These are phyloP conservation scores for Yamadazyma pseudoaaseri DNA, from an alignment of 1,139 yeast genomes.

Conservation along the genomic window DNA sequence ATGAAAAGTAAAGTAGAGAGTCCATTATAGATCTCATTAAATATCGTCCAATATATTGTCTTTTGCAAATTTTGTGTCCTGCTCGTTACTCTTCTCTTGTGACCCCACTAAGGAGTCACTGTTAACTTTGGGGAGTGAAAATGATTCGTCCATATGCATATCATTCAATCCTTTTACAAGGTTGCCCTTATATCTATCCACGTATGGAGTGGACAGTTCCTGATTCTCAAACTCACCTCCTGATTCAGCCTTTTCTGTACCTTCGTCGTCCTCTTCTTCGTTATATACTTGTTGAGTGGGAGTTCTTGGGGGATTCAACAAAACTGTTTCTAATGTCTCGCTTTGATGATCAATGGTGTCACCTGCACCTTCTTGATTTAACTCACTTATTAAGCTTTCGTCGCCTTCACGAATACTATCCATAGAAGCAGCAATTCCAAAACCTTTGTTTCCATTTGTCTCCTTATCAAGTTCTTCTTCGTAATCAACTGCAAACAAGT, in stretches of 20 bases:
- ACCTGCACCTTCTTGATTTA: conserved; percentile 3
- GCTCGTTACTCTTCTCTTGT: conserved; percentile 6
- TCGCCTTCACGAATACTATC: conserved; percentile 11
- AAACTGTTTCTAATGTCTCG: conserved; percentile 16
- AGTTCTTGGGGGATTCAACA: conserved; percentile 4
- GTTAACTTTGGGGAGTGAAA: conserved; percentile 29
- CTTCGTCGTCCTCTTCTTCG: conserved; percentile 1
- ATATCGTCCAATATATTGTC: conserved; percentile 10
- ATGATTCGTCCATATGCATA: conserved; percentile 24
- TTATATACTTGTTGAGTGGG: background rate
- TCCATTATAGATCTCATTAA: no score
- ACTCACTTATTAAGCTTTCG: conserved; percentile 7
- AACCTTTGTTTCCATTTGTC: background rate
- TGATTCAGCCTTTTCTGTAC: background rate
- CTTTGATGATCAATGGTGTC: conserved; percentile 7
- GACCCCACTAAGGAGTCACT: conserved; percentile 11
- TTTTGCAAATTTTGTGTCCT: conserved; percentile 4
- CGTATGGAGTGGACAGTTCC: conserved; percentile 4
- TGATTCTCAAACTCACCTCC: background rate
- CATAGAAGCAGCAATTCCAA: conserved; percentile 3
- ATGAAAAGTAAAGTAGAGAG: no score
- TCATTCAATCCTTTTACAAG: background rate
- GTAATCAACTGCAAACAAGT: conserved; percentile 40
- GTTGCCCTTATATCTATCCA: conserved; percentile 2
- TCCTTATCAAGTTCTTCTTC: conserved; percentile 14